Evolutionary conservation across 1,284 basidiomycete genomes (phyloP).

Genomic region (Sphaerobolus stellatus): DNA sequence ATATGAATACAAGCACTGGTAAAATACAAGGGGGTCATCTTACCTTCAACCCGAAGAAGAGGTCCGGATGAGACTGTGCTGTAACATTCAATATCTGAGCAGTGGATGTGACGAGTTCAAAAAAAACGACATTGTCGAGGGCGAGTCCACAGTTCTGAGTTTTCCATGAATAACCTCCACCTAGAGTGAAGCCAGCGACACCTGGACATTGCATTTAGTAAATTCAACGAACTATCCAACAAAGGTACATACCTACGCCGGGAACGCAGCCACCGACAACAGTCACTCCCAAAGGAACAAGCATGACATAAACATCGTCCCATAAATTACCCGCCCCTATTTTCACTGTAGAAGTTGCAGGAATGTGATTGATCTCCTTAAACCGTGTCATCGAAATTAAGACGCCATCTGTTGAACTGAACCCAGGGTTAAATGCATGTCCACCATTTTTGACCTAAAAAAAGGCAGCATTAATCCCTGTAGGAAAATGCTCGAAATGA

Average conservation of each 20-base stretch:
- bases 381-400: slow-evolving; percentile 25
- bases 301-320: slow-evolving; percentile 24
- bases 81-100: slow-evolving; percentile 20
- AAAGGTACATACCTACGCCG: slow-evolving; percentile 17
- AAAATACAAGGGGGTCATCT: no score
- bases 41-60: neutral
- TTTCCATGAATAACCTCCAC: slow-evolving; percentile 23
- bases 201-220: neutral
- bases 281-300: slow-evolving; percentile 17
- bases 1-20: no score
- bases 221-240: no score
- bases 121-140: slow-evolving; percentile 20
- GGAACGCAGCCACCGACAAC: slow-evolving; percentile 23
- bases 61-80: slow-evolving; percentile 33
- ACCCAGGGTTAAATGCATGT: slow-evolving; percentile 22
- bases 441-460: slow-evolving; percentile 25
- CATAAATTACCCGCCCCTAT: slow-evolving; percentile 21
- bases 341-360: slow-evolving; percentile 11
- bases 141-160: slow-evolving; percentile 20
- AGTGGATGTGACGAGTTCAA: slow-evolving; percentile 21
- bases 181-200: neutral
- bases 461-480: no score
- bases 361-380: slow-evolving; percentile 16
- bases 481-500: neutral
- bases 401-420: slow-evolving; percentile 25